Evolutionary conservation across 2,329 filamentous ascomycete genomes (phyloP), one percentile per base, ranked within the genome.

Genomic region (Calonectria naviculata): DNA sequence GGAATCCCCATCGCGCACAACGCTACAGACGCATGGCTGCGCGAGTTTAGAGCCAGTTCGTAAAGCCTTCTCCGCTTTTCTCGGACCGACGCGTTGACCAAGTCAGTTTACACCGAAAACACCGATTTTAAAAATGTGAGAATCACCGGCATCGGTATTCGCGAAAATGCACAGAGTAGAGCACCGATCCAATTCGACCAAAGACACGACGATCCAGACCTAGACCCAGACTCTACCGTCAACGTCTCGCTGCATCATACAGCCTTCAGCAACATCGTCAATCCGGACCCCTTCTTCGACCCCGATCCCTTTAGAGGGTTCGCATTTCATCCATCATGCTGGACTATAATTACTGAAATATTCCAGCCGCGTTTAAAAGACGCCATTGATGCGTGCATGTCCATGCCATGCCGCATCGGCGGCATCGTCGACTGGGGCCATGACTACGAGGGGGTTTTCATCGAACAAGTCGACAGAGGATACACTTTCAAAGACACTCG

Each of bases 281-380:
- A 49, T 1, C 65, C 61, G 7, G 41, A 34, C 7, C 42, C 47
- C 4, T n/a, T 28, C 21, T 67, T 31, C 19, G 58, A 67, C n/a
- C 49, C 52, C 13, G 15, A 34, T n/a, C 61, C 70, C 5, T 69
- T 63, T 12, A 71, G 71, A 38, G 71, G 71, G 1, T 71, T 63
- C n/a, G 68, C 34, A 7, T 73, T 73, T 12, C 71, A 73, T 38
- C 47, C 71, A 17, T 47, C 68, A 29, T 71, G 71, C 21, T 73
- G 65, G 71, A 42, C 65, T 2, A 56, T 73, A 21, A 56, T 71
- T 13, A 29, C 46, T 4, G 15, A n/a, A 3, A 21, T 71, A 28
- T 56, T 68, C 12, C 29, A 63, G 8, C 68, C 71, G 1, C 29
- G 38, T 9, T 5, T 64, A n/a, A 12, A 28, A 5, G 34, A 71